phyloP scores from a whole-genome alignment of 139 green algal genomes.

The Zygnema circumcarinatum region DNA sequence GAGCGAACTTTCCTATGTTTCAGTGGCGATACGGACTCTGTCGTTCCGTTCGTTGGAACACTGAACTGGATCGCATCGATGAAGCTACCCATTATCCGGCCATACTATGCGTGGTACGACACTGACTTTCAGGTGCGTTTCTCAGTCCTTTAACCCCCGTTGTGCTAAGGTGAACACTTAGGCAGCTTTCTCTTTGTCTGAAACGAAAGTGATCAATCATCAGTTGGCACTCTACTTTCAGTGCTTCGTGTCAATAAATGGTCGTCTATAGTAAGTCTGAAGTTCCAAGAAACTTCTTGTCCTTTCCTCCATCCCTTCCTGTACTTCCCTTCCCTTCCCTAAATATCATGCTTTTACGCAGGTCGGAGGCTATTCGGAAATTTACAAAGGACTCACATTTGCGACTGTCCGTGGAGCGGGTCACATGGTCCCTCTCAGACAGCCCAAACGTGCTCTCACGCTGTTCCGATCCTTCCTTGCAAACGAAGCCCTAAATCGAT shows the following conservation, averaged over 20 bases:
- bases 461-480: background rate
- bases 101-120: background rate
- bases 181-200: background rate
- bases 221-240: background rate
- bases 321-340: background rate
- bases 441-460: background rate
- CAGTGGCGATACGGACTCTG: too few relatives aligned
- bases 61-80: background rate
- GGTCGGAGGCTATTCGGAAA: background rate
- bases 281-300: background rate
- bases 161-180: background rate
- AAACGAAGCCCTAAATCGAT: too few relatives aligned
- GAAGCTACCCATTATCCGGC: too few relatives aligned
- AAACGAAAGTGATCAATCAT: background rate
- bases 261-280: background rate
- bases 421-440: too few relatives aligned
- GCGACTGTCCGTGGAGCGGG: background rate
- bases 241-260: background rate
- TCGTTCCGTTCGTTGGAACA: background rate
- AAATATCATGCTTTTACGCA: background rate
- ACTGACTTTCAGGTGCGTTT: too few relatives aligned
- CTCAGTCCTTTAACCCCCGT: too few relatives aligned
- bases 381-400: background rate
- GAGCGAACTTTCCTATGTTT: too few relatives aligned
- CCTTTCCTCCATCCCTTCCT: background rate